A percentile compares a stretch with the other conserved stretches of the same genome.
These are phyloP conservation scores for Wilhelminamyces savonicus DNA, from an alignment of 805 yeast genomes.

Conservation along the genomic window DNA sequence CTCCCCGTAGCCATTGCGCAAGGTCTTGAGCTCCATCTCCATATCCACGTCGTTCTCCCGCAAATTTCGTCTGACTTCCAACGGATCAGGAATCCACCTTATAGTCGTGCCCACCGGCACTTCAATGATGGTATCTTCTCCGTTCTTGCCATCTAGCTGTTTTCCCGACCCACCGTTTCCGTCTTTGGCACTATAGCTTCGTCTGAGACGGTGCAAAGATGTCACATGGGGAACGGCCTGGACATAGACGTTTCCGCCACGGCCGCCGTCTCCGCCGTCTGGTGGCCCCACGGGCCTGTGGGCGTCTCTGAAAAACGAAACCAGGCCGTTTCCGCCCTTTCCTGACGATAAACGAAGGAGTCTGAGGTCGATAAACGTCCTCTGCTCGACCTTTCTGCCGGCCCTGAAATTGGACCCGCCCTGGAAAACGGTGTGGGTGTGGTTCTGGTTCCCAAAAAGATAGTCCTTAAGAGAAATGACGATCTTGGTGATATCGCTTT, in stretches of 20 bases:
- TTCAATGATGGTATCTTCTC: slow-evolving; percentile 69
- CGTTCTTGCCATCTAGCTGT: slow-evolving; percentile 83
- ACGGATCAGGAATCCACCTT: slow-evolving; percentile 78
- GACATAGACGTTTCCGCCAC: slow-evolving; percentile 82
- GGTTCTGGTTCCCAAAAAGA: slow-evolving; percentile 35
- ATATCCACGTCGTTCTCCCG: slow-evolving; percentile 12
- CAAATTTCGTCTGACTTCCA: slow-evolving; percentile 28
- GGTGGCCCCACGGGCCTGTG: slow-evolving; percentile 88
- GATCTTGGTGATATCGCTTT: neutral
- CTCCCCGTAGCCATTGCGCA: slow-evolving; percentile 7
- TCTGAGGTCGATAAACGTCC: slow-evolving; percentile 43
- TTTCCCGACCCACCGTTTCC: slow-evolving; percentile 69
- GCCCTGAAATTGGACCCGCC: too few relatives aligned
- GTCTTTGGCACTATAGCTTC: slow-evolving; percentile 62
- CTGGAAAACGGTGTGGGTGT: slow-evolving; percentile 31
- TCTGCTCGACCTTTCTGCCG: slow-evolving; percentile 30
- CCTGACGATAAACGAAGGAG: slow-evolving; percentile 69
- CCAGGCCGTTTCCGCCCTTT: slow-evolving; percentile 81
- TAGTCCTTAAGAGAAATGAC: slow-evolving; percentile 28
- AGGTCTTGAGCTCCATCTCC: slow-evolving; percentile 27
- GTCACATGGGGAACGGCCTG: slow-evolving; percentile 70
- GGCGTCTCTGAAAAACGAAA: slow-evolving; percentile 83
- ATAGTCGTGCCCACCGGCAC: slow-evolving; percentile 92
- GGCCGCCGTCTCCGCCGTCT: slow-evolving; percentile 98
- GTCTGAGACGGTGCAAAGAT: slow-evolving; percentile 63